These are phyloP conservation scores for Pulveroboletus sp. DNA, from an alignment of 768 basidiomycete genomes.

Conservation along the genomic window DNA sequence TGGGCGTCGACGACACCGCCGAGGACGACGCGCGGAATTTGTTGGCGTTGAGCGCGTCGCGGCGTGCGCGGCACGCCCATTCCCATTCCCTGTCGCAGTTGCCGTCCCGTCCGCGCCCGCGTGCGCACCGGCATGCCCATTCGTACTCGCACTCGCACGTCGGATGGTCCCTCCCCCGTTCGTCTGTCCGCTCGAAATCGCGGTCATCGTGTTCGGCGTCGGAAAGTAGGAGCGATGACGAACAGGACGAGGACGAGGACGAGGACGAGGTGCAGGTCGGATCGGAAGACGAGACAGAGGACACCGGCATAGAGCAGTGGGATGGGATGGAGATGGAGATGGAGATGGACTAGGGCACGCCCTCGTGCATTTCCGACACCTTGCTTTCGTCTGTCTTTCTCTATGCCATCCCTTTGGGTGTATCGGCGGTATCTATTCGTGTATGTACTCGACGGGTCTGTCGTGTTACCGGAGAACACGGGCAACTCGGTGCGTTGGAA, in stretches of 20 bases:
- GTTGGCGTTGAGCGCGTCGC: conserved; percentile 29
- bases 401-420: no score
- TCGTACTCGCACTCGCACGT: conserved; percentile 27
- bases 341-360: conserved; percentile 25
- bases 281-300: conserved; percentile 1
- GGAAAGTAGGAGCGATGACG: conserved; percentile 38
- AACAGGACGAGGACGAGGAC: conserved; percentile 6
- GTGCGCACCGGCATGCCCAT: conserved; percentile 5
- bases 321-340: conserved; percentile 56
- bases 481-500: no score
- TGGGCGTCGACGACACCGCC: conserved; percentile 31
- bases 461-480: no score
- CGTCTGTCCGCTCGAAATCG: conserved; percentile 45
- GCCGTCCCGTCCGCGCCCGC: conserved; percentile 1
- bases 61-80: conserved; percentile 8
- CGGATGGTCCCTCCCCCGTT: conserved; percentile 56
- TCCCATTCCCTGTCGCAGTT: conserved; percentile 9
- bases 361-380: neutral
- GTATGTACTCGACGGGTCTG: no score
- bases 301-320: conserved; percentile 22
- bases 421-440: no score
- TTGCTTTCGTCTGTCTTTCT: neutral
- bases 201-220: conserved; percentile 35
- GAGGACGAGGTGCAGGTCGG: neutral
- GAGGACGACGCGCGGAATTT: conserved; percentile 28